Conservation (phyloP, 2,329 filamentous ascomycete species). For the Cytospora chrysosperma region DNA sequence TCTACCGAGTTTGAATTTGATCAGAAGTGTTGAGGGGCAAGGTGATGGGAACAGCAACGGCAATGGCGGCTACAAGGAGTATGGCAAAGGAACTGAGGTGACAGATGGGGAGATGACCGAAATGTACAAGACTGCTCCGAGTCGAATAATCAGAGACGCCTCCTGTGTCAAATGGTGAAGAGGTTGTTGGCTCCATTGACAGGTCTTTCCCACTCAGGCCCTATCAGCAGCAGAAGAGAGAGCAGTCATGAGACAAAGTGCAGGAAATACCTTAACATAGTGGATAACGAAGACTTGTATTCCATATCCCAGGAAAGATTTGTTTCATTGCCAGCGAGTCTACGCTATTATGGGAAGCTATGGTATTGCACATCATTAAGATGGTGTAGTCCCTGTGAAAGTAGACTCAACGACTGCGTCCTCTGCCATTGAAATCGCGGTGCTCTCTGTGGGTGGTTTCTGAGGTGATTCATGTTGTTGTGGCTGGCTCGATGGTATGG, state of each 20-base stretch:
- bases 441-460: background rate
- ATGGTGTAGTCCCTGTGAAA: background rate
- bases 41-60: background rate
- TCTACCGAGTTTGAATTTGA: background rate
- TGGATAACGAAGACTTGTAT: background rate
- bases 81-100: background rate
- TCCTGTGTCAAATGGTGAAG: background rate
- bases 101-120: background rate
- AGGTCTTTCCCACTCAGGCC: no score
- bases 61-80: background rate
- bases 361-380: background rate
- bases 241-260: no score
- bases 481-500: slow-evolving; percentile 1
- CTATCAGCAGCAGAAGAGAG: background rate
- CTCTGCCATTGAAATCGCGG: background rate
- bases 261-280: background rate
- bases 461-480: background rate
- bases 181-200: background rate
- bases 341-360: background rate
- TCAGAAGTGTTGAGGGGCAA: background rate
- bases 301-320: background rate
- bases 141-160: background rate
- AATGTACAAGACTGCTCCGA: background rate
- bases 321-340: background rate
- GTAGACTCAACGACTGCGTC: background rate